Base-by-base conservation (phyloP, 73 alveolate species). In the Tetrahymena borealis region DNA sequence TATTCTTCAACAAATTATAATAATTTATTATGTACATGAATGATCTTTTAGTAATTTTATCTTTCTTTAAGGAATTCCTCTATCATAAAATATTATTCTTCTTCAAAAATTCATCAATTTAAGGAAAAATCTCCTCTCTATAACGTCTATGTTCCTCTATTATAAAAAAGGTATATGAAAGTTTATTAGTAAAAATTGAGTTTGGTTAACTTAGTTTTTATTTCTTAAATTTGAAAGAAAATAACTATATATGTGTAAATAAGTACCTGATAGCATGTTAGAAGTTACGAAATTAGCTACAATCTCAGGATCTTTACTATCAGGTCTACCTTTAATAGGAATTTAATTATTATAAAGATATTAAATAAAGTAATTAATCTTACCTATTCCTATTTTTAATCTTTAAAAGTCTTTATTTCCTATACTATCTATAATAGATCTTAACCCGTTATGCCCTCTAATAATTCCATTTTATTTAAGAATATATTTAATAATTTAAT, bases 381-480 rank as follows among this genome's bases (percentile, higher is more conserved):
- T 24, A 60, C 85, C 95, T 78, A 92, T 92, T 78, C 95, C 95
- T 32, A 92, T 78, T 78, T 92, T 92, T 28, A 92, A 40, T 37
- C 95, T 78, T 38, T 39, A 32, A 85, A 92, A 92, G 33, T 92
- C 77, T 38, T 77, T 60, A 28, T 18, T 78, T 13, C 90, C 95
- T 39, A 92, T 78, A 28, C 90, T 40, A 36, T 92, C 60, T 24
- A 92, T 92, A 33, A 92, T 92, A 32, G 95, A 78, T 39, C 78
- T 92, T 39, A 92, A 92, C 4, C 95, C 95, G 36, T 92, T 92
- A 92, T 92, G 95, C 7, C 95, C 95, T 38, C 85, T 60, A 60
- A 60, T 60, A 1, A n/a, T 42, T 42, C 4, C n/a, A 18, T 60
- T 15, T 24, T 1, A 24, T 60, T 2, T 12, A 12, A 12, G 7